These are phyloP conservation scores for Monosporozyma servazzii DNA, from an alignment of 805 yeast species.

Conservation along the genomic window DNA sequence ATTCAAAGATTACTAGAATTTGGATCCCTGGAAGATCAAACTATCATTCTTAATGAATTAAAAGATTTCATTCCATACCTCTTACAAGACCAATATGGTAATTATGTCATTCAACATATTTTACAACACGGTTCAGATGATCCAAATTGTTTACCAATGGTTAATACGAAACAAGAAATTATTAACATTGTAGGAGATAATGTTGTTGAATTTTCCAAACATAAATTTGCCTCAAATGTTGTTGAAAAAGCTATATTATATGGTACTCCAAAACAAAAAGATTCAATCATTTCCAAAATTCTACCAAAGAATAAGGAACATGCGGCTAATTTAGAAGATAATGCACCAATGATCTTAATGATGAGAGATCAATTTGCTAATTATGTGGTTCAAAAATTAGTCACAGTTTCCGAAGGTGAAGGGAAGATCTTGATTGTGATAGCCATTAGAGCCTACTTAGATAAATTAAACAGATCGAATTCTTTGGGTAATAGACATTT, in stretches of 20 bases:
- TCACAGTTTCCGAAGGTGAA: constrained; percentile 65
- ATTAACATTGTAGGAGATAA: constrained; percentile 59
- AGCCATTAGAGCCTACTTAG: constrained; percentile 72
- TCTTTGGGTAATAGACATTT: constrained; percentile 29
- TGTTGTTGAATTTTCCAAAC: constrained; percentile 79
- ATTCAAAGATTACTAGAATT: constrained; percentile 85
- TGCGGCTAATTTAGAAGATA: constrained; percentile 45
- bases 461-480: constrained; percentile 34
- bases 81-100: constrained; percentile 95
- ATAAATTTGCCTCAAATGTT: constrained; percentile 95
- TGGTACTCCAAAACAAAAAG: constrained; percentile 57
- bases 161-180: constrained; percentile 34
- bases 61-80: constrained; percentile 62
- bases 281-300: constrained; percentile 56
- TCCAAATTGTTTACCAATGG: constrained; percentile 33
- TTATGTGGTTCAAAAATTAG: constrained; percentile 90
- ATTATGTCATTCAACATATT: constrained; percentile 93
- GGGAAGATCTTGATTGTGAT: constrained; percentile 62
- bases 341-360: constrained; percentile 74
- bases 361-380: constrained; percentile 98
- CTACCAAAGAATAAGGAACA: constrained; percentile 41
- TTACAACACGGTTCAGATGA: constrained; percentile 41
- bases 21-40: constrained; percentile 57
- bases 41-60: constrained; percentile 58
- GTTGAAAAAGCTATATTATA: constrained; percentile 85